A percentile compares a stretch with the other conserved stretches of the same genome.
Conservation (phyloP, 75 land plant genomes). For the Gnetum montanum region DNA sequence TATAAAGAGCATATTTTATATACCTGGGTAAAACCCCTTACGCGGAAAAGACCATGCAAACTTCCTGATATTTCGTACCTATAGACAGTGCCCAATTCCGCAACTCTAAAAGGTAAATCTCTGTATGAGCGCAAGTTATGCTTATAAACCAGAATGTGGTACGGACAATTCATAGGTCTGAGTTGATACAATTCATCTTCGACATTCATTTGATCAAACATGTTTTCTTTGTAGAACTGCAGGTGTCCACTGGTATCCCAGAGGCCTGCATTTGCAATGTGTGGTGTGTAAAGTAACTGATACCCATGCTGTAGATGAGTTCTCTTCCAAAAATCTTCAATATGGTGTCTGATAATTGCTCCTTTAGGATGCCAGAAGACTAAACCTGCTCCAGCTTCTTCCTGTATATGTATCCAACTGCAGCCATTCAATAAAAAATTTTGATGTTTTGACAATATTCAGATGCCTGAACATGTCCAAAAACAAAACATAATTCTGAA, state of each 20-base stretch:
- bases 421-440: background rate
- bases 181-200: slow-evolving; percentile 95
- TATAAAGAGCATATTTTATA: no score
- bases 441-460: background rate
- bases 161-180: slow-evolving; percentile 98
- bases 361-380: slow-evolving; percentile 99
- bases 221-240: slow-evolving; percentile 94
- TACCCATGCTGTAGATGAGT: slow-evolving; percentile 71
- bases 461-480: background rate
- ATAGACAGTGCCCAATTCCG: slow-evolving; percentile 98
- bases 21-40: slow-evolving; percentile 99
- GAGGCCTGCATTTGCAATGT: slow-evolving; percentile 89
- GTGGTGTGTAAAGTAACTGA: slow-evolving; percentile 91
- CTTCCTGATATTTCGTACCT: slow-evolving; percentile 93
- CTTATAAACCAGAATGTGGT: slow-evolving; percentile 87
- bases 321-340: slow-evolving; percentile 90
- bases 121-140: slow-evolving; percentile 70
- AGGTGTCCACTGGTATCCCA: slow-evolving; percentile 97
- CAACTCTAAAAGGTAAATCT: slow-evolving; percentile 90
- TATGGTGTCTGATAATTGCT: slow-evolving; percentile 75
- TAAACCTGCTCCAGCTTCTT: slow-evolving; percentile 95
- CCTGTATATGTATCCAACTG: slow-evolving; percentile 43
- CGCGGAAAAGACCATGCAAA: slow-evolving; percentile 97
- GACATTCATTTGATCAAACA: slow-evolving; percentile 93
- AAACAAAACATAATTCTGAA: background rate